A percentile compares a stretch with the other conserved stretches of the same genome.
Conservation (phyloP, 148 eudicot species). For the Vaccinium macrocarpon region DNA sequence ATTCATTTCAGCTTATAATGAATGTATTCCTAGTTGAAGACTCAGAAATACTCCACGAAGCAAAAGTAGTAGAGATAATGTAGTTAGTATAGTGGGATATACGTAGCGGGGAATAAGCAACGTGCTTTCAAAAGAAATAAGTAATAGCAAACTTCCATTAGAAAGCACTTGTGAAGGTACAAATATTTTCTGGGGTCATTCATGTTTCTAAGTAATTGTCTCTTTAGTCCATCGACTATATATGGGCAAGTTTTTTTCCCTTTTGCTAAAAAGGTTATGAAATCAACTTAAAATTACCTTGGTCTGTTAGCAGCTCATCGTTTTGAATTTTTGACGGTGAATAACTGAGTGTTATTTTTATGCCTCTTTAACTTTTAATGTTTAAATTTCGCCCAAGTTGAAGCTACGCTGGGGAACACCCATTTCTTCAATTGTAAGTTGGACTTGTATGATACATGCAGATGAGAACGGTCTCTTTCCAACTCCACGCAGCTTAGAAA, state of each 20-base stretch:
- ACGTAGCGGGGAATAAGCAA: background rate
- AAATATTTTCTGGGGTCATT: background rate
- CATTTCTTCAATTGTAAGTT: background rate
- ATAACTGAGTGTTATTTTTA: background rate
- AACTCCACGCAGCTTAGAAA: conserved; percentile 12
- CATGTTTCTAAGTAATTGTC: background rate
- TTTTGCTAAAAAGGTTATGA: too few species aligned
- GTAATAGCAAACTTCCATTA: background rate
- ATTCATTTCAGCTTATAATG: background rate
- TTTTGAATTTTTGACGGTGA: background rate
- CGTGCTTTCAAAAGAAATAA: background rate
- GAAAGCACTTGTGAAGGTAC: too few species aligned
- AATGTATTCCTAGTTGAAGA: background rate
- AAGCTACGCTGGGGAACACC: background rate
- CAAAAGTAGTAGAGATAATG: too few species aligned
- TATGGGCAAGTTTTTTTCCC: too few species aligned
- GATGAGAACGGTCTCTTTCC: conserved; percentile 30
- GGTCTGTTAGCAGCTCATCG: background rate
- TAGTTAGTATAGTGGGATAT: too few species aligned
- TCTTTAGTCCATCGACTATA: background rate
- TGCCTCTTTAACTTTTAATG: background rate
- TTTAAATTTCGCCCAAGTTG: background rate
- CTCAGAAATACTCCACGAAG: background rate
- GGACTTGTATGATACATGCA: conserved; percentile 20
- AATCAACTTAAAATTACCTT: too few species aligned